Base-by-base conservation (phyloP, 192 early-diverging fungal species). In the Coemansia sp. region DNA sequence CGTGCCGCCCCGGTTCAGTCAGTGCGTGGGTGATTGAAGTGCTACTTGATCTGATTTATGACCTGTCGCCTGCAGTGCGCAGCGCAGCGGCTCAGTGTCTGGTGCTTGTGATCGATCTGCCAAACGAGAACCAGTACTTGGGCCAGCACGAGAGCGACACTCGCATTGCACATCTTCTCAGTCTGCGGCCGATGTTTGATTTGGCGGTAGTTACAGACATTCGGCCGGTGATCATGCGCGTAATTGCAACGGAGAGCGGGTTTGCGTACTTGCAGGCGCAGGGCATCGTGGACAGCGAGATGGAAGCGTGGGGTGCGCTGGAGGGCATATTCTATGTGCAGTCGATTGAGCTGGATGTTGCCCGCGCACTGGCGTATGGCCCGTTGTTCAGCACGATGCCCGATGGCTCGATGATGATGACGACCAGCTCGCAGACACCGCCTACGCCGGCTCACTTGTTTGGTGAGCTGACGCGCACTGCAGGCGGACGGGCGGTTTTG, bases 261-360 rank as follows among this genome's bases (percentile, higher is more conserved):
- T 82, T 70, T 23, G 54, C 66, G 37, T 82, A 70, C 20, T 59
- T 75, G 19, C 48, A 57, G 20, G 57, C 56, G 2, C 79, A 73
- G 32, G 79, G 74, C 7, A 57, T 82, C 0, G 68, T 82, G 0
- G 79, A 76, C 24, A 67, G 66, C 64, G 79, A 82, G 56, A 82
- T 82, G 79, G 74, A 76, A 19, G 64, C 74, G 13, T 82, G 79
- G 79, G 79, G 74, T 4, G 68, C 74, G 1, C 56, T 76, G 5
- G 79, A 82, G 61, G 79, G 79, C 6, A 76, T 82, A 22, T 74
- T 64, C 41, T 63, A 67, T 38, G 74, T 82, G 55, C 79, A 82
- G 48, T 61, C 67, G n/a, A 49, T 82, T 6, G 79, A 82, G 38
- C 64, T 82, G 19, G 79, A 82, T 32, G 54, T 82, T 24, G 68